Evolutionary conservation across 2,329 filamentous ascomycete species (phyloP), one percentile per base, ranked within the genome.

Genomic region (Cryoendolithus antarcticus): DNA sequence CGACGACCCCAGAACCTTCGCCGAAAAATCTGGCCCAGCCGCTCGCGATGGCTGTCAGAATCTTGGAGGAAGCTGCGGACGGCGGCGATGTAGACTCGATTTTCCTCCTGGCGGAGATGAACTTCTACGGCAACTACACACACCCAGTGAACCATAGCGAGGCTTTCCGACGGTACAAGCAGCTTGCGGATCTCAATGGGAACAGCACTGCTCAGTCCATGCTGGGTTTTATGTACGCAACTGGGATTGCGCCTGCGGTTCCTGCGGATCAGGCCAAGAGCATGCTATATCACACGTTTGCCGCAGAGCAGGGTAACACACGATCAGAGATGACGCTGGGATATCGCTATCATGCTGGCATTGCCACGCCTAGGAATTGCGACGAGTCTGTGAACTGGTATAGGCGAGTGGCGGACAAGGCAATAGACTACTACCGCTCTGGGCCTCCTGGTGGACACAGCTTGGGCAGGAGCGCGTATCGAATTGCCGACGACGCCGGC

Each of bases 121-220:
- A 93, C 66, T 96, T 96, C 62, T 86, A 91, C 54, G 91, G 91
- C 57, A 95, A 96, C 62, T 93, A 81, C 62, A 82, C 84, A 13
- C 74, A 95, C 54, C 88, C 89, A 2, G 74, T 80, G 47, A 78
- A 95, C 57, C 86, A 94, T 50, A 69, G 74, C 27, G 70, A 75
- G 35, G 85, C 91, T 0, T 94, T 93, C 57, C 69, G 74, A 48
- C 74, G 85, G 64, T 98, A 96, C 61, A 70, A 82, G 45, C 71
- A 79, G 44, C 71, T 98, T 39, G 85, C 89, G 2, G 70, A 72
- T 11, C 60, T 80, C 43, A 74, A 82, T 48, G 91, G 89, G 33
- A 96, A 98, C 61, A 81, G 77, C 48, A 93, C 89, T 9, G 91
- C 91, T 1, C 86, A 96, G 59, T 82, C 93, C 62, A 95, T 98